phyloP scores from a whole-genome alignment of 1,284 basidiomycete genomes.

The Porodaedalea pini region DNA sequence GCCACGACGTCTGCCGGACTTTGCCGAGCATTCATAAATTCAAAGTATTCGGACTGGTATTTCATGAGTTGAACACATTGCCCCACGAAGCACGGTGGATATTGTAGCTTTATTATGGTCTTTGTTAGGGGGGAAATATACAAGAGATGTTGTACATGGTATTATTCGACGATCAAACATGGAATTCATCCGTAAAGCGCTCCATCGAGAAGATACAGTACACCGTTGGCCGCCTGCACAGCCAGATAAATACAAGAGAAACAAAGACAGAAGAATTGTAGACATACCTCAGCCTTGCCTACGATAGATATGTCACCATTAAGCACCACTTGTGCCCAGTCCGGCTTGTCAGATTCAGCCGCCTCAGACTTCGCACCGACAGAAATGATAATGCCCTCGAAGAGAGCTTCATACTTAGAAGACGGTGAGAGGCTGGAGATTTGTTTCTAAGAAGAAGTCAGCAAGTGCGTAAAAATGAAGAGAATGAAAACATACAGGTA shows the following conservation, averaged over 20 bases:
- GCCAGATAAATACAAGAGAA: conserved; percentile 10
- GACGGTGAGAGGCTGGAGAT: conserved; percentile 39
- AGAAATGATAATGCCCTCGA: conserved; percentile 50
- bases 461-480: conserved; percentile 1
- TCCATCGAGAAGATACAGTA: conserved; percentile 69
- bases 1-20: conserved; percentile 1
- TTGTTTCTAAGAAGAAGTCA: conserved; percentile 34
- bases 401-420: conserved; percentile 45
- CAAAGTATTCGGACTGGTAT: no score
- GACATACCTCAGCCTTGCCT: conserved; percentile 54
- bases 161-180: no score
- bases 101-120: no score
- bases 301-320: conserved; percentile 51
- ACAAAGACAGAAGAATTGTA: neutral
- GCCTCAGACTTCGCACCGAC: conserved; percentile 38
- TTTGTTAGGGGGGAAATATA: no score
- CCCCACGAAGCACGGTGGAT: no score
- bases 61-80: no score
- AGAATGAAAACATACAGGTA: conserved; percentile 50
- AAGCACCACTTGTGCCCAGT: conserved; percentile 56
- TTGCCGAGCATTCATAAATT: neutral
- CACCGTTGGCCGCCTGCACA: conserved; percentile 60
- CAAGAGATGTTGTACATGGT: no score
- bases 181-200: conserved; percentile 36
- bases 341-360: conserved; percentile 36